Evolutionary conservation across 495 filamentous ascomycete species (phyloP).

Genomic region (Pyronema omphalodes): DNA sequence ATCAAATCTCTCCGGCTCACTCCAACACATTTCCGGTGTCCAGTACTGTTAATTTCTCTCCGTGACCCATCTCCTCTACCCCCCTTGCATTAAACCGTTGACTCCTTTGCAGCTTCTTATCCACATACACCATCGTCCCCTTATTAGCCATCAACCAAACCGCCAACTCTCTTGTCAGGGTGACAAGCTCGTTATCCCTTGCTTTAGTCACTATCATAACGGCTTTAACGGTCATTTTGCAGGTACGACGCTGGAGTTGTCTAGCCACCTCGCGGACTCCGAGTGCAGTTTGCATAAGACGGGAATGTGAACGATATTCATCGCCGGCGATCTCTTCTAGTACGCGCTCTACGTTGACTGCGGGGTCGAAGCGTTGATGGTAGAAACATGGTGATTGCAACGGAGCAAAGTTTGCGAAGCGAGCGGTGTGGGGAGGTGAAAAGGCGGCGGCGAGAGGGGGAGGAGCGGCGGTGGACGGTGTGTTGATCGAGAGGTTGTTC

Average conservation of each 20-base stretch:
- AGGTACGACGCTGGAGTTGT: slow-evolving; percentile 53
- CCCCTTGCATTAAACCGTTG: slow-evolving; percentile 68
- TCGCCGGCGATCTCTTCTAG: slow-evolving; percentile 83
- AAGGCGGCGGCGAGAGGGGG: slow-evolving; percentile 31
- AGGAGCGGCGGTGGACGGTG: slow-evolving; percentile 27
- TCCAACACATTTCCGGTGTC: slow-evolving; percentile 56
- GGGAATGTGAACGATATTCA: slow-evolving; percentile 78
- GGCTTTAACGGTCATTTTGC: slow-evolving; percentile 55
- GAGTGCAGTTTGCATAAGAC: slow-evolving; percentile 83
- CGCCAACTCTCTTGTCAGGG: slow-evolving; percentile 54
- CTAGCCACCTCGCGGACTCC: slow-evolving; percentile 87
- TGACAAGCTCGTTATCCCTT: slow-evolving; percentile 65
- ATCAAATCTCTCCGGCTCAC: slow-evolving; percentile 73
- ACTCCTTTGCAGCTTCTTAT: slow-evolving; percentile 71
- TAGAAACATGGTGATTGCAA: slow-evolving; percentile 91
- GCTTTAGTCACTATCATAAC: slow-evolving; percentile 83
- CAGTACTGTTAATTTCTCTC: slow-evolving; percentile 59
- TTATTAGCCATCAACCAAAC: slow-evolving; percentile 73
- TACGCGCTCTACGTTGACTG: slow-evolving; percentile 85
- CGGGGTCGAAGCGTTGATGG: slow-evolving; percentile 88
- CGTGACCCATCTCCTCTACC: slow-evolving; percentile 48
- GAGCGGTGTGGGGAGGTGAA: slow-evolving; percentile 33
- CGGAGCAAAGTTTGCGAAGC: slow-evolving; percentile 33
- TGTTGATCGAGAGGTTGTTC: slow-evolving; percentile 8
- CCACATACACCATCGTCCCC: slow-evolving; percentile 42